These are phyloP conservation scores for Paecilomyces sp. DNA, from an alignment of 2,329 filamentous ascomycete species.

Conservation along the genomic window DNA sequence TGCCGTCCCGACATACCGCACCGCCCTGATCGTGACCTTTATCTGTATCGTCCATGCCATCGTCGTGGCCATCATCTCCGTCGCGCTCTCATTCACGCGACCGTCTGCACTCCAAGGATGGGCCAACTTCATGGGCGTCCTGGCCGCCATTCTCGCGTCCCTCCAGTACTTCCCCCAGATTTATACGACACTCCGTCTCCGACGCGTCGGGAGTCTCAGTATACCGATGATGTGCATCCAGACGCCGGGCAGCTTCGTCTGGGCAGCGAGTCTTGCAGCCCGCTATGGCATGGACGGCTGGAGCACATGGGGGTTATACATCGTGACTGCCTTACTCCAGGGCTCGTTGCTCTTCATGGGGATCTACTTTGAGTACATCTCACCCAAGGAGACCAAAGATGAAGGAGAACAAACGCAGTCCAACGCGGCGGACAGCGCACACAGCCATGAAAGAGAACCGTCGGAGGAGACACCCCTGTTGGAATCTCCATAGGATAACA, in stretches of 20 bases:
- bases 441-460: constrained; percentile 11
- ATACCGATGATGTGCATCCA: constrained; percentile 99
- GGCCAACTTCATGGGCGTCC: constrained; percentile 79
- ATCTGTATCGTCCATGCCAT: constrained; percentile 70
- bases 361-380: constrained; percentile 57
- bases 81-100: constrained; percentile 57
- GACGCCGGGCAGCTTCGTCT: constrained; percentile 85
- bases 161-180: constrained; percentile 96
- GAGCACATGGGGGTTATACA: constrained; percentile 92
- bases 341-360: constrained; percentile 74
- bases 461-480: constrained; percentile 30
- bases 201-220: constrained; percentile 82
- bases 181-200: constrained; percentile 77
- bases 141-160: constrained; percentile 68
- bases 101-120: constrained; percentile 63
- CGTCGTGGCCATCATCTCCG: constrained; percentile 56
- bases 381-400: constrained; percentile 25
- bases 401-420: constrained; percentile 11
- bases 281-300: constrained; percentile 76
- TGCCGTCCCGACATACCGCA: constrained; percentile 54
- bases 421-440: constrained; percentile 4
- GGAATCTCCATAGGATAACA: constrained; percentile 8
- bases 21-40: constrained; percentile 67
- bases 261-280: constrained; percentile 74
- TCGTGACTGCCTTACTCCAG: constrained; percentile 80